Percentiles rank a stretch among this genome's conserved stretches.
These are phyloP conservation scores for Rosa multiflora DNA, from an alignment of 306 rosid genomes.

Conservation along the genomic window DNA sequence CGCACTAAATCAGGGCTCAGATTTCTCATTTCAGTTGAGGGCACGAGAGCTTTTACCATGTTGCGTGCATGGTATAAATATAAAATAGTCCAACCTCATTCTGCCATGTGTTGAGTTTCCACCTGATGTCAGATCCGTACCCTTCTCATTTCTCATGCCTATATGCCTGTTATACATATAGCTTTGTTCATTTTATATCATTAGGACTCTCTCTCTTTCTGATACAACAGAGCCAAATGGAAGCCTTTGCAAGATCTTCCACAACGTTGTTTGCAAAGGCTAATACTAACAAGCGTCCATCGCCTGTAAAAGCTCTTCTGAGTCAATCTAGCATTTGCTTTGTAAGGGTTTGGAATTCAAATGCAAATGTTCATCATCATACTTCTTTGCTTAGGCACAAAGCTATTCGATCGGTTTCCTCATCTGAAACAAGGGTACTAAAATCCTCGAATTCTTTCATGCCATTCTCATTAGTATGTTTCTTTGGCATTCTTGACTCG, in stretches of 20 bases:
- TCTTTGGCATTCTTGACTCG: neutral
- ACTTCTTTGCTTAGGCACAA: slow-evolving; percentile 8
- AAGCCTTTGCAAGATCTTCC: slow-evolving; percentile 15
- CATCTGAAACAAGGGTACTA: slow-evolving; percentile 10
- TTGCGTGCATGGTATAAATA: neutral
- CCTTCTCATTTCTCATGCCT: slow-evolving; percentile 8
- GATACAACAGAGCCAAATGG: slow-evolving; percentile 16
- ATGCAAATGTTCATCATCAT: neutral
- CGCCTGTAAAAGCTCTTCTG: slow-evolving; percentile 3
- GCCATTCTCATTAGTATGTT: neutral
- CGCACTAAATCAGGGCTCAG: neutral
- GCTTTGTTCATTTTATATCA: neutral
- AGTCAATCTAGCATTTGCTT: neutral
- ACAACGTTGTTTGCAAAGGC: slow-evolving; percentile 1
- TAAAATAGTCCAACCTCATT: neutral
- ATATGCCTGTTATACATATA: neutral
- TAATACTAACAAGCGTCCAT: neutral
- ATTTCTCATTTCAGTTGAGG: slow-evolving; percentile 18
- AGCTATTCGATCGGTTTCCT: neutral
- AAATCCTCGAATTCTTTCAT: neutral
- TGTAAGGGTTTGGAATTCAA: neutral
- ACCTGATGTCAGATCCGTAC: slow-evolving; percentile 21
- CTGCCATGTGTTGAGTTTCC: slow-evolving; percentile 3
- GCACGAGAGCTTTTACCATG: neutral
- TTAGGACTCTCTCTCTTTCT: neutral